phyloP scores from a whole-genome alignment of 331 rosid genomes.

The Rhamnella rubrinervis region DNA sequence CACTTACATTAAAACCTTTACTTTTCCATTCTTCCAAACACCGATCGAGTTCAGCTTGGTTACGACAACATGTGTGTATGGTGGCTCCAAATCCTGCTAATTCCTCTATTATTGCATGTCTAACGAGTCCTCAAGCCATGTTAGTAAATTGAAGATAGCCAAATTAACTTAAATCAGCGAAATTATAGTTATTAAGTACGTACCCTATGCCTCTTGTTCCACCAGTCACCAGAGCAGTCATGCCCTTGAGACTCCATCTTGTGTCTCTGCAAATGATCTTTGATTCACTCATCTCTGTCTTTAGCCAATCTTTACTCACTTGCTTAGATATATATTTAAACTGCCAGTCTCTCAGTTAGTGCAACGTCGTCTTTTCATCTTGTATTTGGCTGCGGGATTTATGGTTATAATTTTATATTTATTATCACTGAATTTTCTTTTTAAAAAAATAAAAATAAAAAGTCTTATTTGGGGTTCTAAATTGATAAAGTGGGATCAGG shows the following conservation, averaged over 20 bases:
- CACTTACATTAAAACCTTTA: slow-evolving; percentile 45
- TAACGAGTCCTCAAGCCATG: neutral
- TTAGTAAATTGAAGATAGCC: no score
- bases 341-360: no score
- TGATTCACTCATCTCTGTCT: neutral
- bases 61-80: slow-evolving; percentile 52
- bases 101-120: slow-evolving; percentile 57
- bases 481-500: no score
- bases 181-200: neutral
- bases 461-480: no score
- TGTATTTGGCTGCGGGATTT: no score
- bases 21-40: slow-evolving; percentile 43
- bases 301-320: no score
- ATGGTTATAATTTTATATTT: no score
- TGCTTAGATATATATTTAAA: no score
- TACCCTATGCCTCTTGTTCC: slow-evolving; percentile 36
- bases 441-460: no score
- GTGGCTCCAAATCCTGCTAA: slow-evolving; percentile 53
- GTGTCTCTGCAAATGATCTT: slow-evolving; percentile 5
- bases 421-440: no score
- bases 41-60: slow-evolving; percentile 32
- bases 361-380: no score
- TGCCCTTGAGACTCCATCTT: slow-evolving; percentile 37
- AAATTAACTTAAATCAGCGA: no score
- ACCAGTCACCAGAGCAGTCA: slow-evolving; percentile 39